These are phyloP conservation scores for Suillus plorans DNA, from an alignment of 768 basidiomycete species.

Conservation along the genomic window DNA sequence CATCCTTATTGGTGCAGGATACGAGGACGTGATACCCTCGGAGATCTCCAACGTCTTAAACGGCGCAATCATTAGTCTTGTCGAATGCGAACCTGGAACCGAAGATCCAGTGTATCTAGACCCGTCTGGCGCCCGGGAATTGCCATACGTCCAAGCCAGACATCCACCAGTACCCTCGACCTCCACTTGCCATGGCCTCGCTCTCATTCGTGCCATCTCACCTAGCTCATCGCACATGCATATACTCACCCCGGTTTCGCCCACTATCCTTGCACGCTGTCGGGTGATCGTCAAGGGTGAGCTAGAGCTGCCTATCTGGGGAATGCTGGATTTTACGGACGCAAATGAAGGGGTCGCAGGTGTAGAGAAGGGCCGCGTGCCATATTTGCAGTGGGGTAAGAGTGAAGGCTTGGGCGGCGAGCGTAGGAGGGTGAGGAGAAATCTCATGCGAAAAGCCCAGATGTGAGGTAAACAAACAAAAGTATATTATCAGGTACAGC, in stretches of 20 bases:
- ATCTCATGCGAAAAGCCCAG: constrained; percentile 84
- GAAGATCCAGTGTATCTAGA: neutral
- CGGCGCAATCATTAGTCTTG: constrained; percentile 76
- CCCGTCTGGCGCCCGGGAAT: constrained; percentile 4
- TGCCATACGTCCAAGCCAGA: constrained; percentile 62
- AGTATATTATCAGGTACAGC: neutral
- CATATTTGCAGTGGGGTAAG: constrained; percentile 81
- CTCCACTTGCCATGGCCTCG: constrained; percentile 75
- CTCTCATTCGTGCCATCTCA: constrained; percentile 60
- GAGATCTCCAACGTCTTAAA: constrained; percentile 77
- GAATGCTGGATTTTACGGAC: constrained; percentile 72
- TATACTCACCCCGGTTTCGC: constrained; percentile 76
- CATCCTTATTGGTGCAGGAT: constrained; percentile 68
- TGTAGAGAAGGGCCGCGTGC: constrained; percentile 52
- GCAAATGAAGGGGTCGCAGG: constrained; percentile 47
- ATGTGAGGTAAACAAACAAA: constrained; percentile 37
- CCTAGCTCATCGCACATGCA: constrained; percentile 50
- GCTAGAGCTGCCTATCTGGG: constrained; percentile 85
- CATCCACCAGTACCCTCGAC: constrained; percentile 54
- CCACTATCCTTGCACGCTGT: constrained; percentile 38
- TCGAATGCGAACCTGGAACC: constrained; percentile 41
- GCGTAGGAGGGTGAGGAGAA: constrained; percentile 72
- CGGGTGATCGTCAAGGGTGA: constrained; percentile 80
- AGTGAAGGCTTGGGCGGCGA: constrained; percentile 72
- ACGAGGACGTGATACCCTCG: constrained; percentile 72